Base-by-base conservation (phyloP, 202 grass and related monocot species). In the Setaria italica region DNA sequence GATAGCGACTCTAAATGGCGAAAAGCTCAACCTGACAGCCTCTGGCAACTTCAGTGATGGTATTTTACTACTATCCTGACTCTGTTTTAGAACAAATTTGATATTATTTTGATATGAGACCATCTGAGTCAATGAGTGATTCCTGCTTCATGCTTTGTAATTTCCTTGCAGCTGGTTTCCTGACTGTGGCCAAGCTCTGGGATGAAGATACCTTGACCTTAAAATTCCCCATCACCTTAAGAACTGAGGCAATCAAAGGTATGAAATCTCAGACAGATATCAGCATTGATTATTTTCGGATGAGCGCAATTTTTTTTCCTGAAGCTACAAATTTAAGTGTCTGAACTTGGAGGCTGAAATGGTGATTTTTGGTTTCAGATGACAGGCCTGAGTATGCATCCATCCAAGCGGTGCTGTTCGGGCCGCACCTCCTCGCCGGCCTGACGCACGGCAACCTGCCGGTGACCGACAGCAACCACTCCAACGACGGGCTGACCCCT, bases 181-280 rank as follows among this genome's bases (percentile, higher is more conserved):
- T 94, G 39, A 67, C 85, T 0, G 49, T 94, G 51, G 88, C 88
- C 1, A 92, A 79, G 78, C 74, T 74, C 0, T 94, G 92, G 92
- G 34, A 17, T n/a, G 47, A 90, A 21, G 92, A 94, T 25, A 90
- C 47, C 2, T 55, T 94, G 75, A 20, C 13, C 3, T 70, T 94
- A 35, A 71, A 78, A 51, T 78, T 94, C 17, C 90, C 87, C 8
- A 80, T 94, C 50, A 66, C 32, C 81, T 55, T 92, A 60, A 88
- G 80, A 71, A 86, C 85, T 25, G 92, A 94, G 77, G 62, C 88
- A 11, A 84, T 94, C 9, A 90, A 94, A 92, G 93, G 92, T 88
- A 56, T 11, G 17, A 47, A 54, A 42, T 46, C 8, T 48, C 7
- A 4, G 1, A 66, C 20, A 20, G 66, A 30, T 19, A 67, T 32